phyloP scores from a whole-genome alignment of 2,329 filamentous ascomycete species.

The Penicillium sp. region DNA sequence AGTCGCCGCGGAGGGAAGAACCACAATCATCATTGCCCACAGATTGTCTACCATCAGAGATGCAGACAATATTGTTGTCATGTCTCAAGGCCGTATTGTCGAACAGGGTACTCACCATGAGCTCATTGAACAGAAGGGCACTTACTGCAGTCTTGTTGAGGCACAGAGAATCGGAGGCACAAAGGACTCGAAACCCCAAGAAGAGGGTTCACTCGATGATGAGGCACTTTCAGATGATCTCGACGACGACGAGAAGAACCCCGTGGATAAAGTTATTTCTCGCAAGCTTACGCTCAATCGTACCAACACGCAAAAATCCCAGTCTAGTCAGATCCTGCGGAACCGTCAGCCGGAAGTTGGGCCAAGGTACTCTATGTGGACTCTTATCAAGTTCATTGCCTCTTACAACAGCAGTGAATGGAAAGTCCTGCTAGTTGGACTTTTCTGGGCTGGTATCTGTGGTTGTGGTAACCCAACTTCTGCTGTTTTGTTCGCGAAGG shows the following conservation, averaged over 20 bases:
- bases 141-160: constrained; percentile 6
- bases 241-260: neutral
- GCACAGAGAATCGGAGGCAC: neutral
- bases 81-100: constrained; percentile 35
- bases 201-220: neutral
- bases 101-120: constrained; percentile 51
- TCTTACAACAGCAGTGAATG: constrained; percentile 8
- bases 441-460: constrained; percentile 1
- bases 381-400: constrained; percentile 6
- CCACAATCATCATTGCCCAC: constrained; percentile 53
- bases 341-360: neutral
- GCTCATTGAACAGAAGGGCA: constrained; percentile 4
- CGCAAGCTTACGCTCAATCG: neutral
- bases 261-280: neutral
- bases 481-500: neutral
- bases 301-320: neutral
- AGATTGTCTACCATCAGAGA: constrained; percentile 15
- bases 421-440: neutral
- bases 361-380: constrained; percentile 63
- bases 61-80: constrained; percentile 18
- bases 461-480: constrained; percentile 1
- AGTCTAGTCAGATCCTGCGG: neutral
- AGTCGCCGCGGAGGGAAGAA: constrained; percentile 2
- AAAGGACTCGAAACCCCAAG: neutral
- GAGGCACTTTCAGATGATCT: neutral